Percentiles rank a stretch among this genome's conserved stretches.
These are phyloP conservation scores for Naganishia vishniacii DNA, from an alignment of 768 basidiomycete genomes.

Conservation along the genomic window DNA sequence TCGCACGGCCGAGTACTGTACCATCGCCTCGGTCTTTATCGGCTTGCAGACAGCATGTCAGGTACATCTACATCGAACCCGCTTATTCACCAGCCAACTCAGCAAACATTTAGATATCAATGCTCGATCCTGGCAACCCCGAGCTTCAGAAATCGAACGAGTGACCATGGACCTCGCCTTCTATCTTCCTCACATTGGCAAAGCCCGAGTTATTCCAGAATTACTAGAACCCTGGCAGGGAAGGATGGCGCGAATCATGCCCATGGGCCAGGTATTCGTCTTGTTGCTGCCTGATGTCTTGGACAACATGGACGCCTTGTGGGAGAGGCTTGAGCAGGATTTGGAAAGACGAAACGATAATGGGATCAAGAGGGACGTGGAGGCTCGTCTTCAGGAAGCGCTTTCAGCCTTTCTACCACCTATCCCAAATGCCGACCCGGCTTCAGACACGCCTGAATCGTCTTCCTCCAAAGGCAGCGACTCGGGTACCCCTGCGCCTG, in stretches of 20 bases:
- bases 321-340: constrained; percentile 1
- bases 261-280: constrained; percentile 1
- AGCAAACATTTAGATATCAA: constrained; percentile 6
- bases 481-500: not conserved
- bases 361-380: not conserved
- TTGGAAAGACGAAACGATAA: not conserved
- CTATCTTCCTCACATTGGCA: constrained; percentile 13
- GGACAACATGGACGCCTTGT: constrained; percentile 6
- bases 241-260: not conserved
- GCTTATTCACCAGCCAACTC: not conserved
- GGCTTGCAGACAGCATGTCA: not conserved
- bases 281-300: constrained; percentile 13
- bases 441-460: not conserved
- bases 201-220: constrained; percentile 9
- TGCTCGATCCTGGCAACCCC: not conserved
- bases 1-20: not conserved
- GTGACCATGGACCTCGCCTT: constrained; percentile 9
- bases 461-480: not conserved
- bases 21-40: constrained; percentile 7
- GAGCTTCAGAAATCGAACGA: not conserved
- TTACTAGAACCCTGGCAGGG: not conserved
- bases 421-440: not conserved
- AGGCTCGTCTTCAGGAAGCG: constrained; percentile 3
- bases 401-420: constrained; percentile 5
- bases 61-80: not conserved